A percentile compares a stretch with the other conserved stretches of the same genome.
Conservation (phyloP, 371 early-diverging fungal species). For the Syncephalastrum sp. region DNA sequence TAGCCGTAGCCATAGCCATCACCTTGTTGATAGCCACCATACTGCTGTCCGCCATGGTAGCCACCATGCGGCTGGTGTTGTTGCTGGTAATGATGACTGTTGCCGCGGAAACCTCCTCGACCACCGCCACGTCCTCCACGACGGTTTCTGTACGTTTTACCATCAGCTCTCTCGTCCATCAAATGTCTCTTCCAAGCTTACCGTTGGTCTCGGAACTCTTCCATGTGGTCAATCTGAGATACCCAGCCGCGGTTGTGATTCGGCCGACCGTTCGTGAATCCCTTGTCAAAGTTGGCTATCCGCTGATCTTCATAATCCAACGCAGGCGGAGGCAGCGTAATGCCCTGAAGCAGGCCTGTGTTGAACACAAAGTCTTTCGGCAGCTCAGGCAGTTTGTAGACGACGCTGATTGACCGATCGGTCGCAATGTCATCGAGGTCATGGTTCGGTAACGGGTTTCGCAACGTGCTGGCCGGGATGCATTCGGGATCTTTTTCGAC, state of each 20-base stretch:
- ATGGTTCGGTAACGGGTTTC: conserved; percentile 64
- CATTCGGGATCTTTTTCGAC: conserved; percentile 65
- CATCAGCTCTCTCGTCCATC: too few relatives aligned
- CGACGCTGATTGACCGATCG: conserved; percentile 60
- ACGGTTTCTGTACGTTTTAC: too few relatives aligned
- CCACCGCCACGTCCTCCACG: conserved; percentile 9
- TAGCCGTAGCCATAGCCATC: conserved; percentile 4
- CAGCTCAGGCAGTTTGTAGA: conserved; percentile 46
- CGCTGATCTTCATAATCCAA: conserved; percentile 57
- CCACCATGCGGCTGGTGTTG: neutral
- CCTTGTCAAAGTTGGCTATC: conserved; percentile 51
- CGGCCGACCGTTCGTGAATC: conserved; percentile 22
- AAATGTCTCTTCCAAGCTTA: conserved; percentile 12
- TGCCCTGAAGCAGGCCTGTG: conserved; percentile 51
- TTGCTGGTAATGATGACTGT: conserved; percentile 9
- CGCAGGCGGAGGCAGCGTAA: conserved; percentile 41
- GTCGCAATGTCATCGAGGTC: conserved; percentile 58
- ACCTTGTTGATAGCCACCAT: conserved; percentile 11
- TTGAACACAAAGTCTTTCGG: conserved; percentile 44
- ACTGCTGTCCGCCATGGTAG: conserved; percentile 6
- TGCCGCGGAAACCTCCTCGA: conserved; percentile 10
- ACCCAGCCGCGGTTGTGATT: conserved; percentile 37
- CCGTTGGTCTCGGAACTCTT: conserved; percentile 41
- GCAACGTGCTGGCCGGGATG: conserved; percentile 72
- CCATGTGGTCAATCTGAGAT: conserved; percentile 45